A percentile compares a stretch with the other conserved stretches of the same genome.
Evolutionary conservation across 1,284 basidiomycete genomes (phyloP).

Genomic region (Rhodotorula sp.): DNA sequence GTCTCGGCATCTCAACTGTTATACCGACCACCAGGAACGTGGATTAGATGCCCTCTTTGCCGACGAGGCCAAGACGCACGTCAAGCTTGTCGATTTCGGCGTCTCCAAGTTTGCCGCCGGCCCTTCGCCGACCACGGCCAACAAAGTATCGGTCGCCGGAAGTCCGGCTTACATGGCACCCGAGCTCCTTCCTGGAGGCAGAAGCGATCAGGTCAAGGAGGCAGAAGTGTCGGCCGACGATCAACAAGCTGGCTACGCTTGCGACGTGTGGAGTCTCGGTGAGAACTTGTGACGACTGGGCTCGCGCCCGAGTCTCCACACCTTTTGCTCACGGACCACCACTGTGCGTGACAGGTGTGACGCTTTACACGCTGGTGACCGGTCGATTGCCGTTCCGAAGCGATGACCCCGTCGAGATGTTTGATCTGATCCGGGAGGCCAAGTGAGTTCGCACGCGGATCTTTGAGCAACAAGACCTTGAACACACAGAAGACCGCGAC

Average conservation of each 20-base stretch:
- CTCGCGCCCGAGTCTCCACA: not conserved
- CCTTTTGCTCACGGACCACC: not conserved
- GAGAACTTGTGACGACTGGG: constrained; percentile 7
- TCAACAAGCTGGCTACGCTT: constrained; percentile 51
- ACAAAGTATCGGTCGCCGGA: constrained; percentile 48
- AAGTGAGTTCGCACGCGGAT: constrained; percentile 46
- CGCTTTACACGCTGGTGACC: constrained; percentile 57
- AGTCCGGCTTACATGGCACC: constrained; percentile 60
- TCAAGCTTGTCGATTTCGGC: constrained; percentile 59
- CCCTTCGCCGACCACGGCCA: not conserved
- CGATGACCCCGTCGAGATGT: constrained; percentile 54
- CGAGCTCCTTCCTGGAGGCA: constrained; percentile 48
- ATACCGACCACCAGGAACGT: not conserved
- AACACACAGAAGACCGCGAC: not conserved
- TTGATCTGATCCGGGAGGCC: constrained; percentile 53
- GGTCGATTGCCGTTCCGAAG: constrained; percentile 56
- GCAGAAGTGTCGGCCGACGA: constrained; percentile 27
- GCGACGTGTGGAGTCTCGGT: constrained; percentile 59
- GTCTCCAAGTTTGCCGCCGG: constrained; percentile 57
- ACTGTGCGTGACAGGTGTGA: constrained; percentile 50
- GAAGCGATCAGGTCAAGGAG: not conserved
- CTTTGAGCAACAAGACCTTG: not conserved
- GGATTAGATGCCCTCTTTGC: constrained; percentile 55
- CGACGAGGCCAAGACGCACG: constrained; percentile 48
- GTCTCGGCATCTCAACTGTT: not conserved